Evolutionary conservation across 1,139 yeast species (phyloP), one percentile per base, ranked within the genome.

Genomic region (Yamadazyma taylorii): DNA sequence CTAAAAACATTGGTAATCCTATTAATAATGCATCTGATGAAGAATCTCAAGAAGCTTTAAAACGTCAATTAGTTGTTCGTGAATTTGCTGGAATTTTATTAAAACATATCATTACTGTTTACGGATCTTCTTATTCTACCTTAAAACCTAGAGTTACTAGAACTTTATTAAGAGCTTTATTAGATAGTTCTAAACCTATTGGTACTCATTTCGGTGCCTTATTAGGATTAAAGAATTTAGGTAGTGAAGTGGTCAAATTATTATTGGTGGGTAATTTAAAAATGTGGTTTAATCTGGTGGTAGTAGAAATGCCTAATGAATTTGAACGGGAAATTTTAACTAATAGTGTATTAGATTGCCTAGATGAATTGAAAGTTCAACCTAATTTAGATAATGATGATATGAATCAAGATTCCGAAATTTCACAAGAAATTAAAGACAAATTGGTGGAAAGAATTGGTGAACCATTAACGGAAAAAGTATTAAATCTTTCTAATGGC

Each of bases 151-250:
- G 98, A 46, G 94, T 92, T 5, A 89, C 97, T 2, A 75, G 98
- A 58, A 94, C 98, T 1, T 69, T 94, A 41, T 69, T 94, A 40
- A 81, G 95, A 51, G 97, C 97, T 0, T 85, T 94, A 48, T 71
- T 94, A 60, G 96, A 92, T 47, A 63, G 72, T 14, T 63, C 81
- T 4, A 76, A 88, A 51, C 92, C 92, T 1, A 75, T 85, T 10
- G 96, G 96, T 1, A 88, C 97, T 0, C 89, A 89, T 48, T 92
- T 85, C 52, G 99, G 99, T 30, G 85, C 97, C 3, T 77, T 94
- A 33, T 76, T 80, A 34, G 98, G 97, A 3, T 75, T 92, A 53
- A 77, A 78, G 41, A 87, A 85, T 21, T 66, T 94, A 58, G 98
- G 97, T 2, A 71, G 81, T 11, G 98, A 94, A 60, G 95, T 94